phyloP scores from a whole-genome alignment of 2,329 filamentous ascomycete species.

The Cytospora mali region DNA sequence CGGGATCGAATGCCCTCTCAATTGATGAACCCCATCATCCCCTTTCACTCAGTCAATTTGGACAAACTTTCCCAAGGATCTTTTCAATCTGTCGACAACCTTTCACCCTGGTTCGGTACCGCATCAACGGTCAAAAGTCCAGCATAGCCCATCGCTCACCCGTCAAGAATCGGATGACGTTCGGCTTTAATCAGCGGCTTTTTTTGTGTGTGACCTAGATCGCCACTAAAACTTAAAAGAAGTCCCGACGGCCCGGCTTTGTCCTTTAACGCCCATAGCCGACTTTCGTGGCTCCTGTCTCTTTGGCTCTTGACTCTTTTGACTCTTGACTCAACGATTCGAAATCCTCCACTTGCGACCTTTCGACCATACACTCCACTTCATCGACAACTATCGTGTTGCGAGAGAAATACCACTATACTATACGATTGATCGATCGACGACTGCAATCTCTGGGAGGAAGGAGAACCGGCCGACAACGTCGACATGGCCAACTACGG shows the following conservation, averaged over 20 bases:
- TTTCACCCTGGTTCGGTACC: neutral
- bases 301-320: neutral
- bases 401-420: neutral
- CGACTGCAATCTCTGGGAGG: neutral
- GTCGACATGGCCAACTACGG: constrained; percentile 70
- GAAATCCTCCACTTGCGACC: neutral
- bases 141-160: neutral
- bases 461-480: constrained; percentile 21
- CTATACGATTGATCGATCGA: neutral
- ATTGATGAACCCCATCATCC: neutral
- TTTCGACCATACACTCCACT: neutral
- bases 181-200: constrained; percentile 11
- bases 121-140: neutral
- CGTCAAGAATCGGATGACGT: constrained; percentile 12
- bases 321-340: neutral
- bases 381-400: neutral
- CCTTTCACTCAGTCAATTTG: neutral
- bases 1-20: neutral
- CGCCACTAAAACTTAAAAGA: constrained; percentile 28
- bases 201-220: constrained; percentile 5
- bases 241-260: constrained; percentile 1
- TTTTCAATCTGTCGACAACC: neutral
- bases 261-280: neutral
- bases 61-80: neutral
- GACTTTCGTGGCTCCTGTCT: neutral